phyloP scores from a whole-genome alignment of 192 early-diverging fungal genomes.

The Geranomyces michiganensis region DNA sequence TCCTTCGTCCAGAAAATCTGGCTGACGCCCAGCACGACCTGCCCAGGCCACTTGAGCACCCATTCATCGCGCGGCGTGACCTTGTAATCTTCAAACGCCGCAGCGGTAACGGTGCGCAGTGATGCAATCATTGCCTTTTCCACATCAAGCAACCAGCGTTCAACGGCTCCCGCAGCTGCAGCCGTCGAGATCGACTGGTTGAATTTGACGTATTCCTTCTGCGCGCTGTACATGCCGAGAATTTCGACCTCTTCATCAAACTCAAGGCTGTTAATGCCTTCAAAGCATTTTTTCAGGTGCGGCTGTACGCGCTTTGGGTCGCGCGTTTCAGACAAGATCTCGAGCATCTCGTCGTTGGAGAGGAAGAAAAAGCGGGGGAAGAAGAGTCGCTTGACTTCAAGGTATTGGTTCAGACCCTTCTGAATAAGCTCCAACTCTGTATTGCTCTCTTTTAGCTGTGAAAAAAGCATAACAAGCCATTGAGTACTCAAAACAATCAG shows the following conservation, averaged over 20 bases:
- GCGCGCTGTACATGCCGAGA: constrained; percentile 59
- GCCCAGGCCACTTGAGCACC: constrained; percentile 67
- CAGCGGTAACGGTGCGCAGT: constrained; percentile 49
- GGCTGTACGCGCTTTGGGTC: constrained; percentile 64
- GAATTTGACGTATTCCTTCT: constrained; percentile 62
- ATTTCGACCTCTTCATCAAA: constrained; percentile 60
- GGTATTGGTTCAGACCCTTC: constrained; percentile 66
- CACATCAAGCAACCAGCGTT: constrained; percentile 61
- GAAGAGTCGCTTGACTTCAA: constrained; percentile 60
- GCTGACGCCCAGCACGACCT: constrained; percentile 61
- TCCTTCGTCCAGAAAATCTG: constrained; percentile 64
- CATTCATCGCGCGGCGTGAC: constrained; percentile 56
- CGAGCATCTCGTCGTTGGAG: constrained; percentile 69
- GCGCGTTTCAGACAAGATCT: constrained; percentile 63
- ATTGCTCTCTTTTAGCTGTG: constrained; percentile 56
- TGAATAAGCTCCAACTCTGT: constrained; percentile 64
- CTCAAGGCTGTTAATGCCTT: constrained; percentile 63
- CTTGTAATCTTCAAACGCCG: constrained; percentile 46
- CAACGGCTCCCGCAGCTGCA: constrained; percentile 59
- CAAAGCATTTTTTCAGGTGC: constrained; percentile 68
- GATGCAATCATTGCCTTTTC: constrained; percentile 58
- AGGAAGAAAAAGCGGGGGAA: constrained; percentile 68
- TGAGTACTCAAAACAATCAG: neutral
- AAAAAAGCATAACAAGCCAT: neutral
- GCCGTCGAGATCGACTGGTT: constrained; percentile 46